Evolutionary conservation across 1,284 basidiomycete genomes (phyloP).

Genomic region (Pisolithus thermaeus): DNA sequence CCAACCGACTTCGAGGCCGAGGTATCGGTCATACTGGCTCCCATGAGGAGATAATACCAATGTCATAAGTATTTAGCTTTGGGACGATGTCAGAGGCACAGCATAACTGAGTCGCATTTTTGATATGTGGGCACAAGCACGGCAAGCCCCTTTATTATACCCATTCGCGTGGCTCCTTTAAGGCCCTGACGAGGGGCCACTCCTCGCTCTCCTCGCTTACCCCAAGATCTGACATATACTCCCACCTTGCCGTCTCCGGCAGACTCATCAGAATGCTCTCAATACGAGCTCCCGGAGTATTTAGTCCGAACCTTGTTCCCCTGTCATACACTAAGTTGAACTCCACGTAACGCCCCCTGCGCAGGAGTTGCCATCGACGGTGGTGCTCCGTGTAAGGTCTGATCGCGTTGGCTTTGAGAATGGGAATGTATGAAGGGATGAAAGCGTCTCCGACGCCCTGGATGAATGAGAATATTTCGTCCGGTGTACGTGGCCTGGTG

Average conservation of each 20-base stretch:
- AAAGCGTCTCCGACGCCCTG: conserved; percentile 71
- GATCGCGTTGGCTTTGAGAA: conserved; percentile 56
- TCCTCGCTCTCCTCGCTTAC: conserved; percentile 65
- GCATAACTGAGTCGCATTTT: not conserved
- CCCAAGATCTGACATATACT: conserved; percentile 85
- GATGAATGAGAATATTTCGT: conserved; percentile 75
- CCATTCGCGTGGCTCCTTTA: conserved; percentile 68
- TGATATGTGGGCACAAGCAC: not conserved
- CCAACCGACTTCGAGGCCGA: no score
- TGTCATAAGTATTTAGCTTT: no score
- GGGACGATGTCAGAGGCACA: not conserved
- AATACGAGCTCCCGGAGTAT: conserved; percentile 85
- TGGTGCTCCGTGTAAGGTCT: conserved; percentile 58
- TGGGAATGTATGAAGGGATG: conserved; percentile 84
- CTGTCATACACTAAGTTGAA: conserved; percentile 91
- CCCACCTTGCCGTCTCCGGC: conserved; percentile 89
- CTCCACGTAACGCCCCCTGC: conserved; percentile 89
- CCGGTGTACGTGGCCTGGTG: conserved; percentile 48
- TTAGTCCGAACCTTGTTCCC: conserved; percentile 84
- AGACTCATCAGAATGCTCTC: conserved; percentile 93
- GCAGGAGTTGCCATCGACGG: conserved; percentile 85
- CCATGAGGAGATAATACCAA: no score
- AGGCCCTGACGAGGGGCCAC: conserved; percentile 27
- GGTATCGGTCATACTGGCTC: no score
- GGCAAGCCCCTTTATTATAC: conserved; percentile 19